Percentiles rank a stretch among this genome's conserved stretches.
phyloP scores from a whole-genome alignment of 2,329 filamentous ascomycete genomes.

The Xylaria sp. region DNA sequence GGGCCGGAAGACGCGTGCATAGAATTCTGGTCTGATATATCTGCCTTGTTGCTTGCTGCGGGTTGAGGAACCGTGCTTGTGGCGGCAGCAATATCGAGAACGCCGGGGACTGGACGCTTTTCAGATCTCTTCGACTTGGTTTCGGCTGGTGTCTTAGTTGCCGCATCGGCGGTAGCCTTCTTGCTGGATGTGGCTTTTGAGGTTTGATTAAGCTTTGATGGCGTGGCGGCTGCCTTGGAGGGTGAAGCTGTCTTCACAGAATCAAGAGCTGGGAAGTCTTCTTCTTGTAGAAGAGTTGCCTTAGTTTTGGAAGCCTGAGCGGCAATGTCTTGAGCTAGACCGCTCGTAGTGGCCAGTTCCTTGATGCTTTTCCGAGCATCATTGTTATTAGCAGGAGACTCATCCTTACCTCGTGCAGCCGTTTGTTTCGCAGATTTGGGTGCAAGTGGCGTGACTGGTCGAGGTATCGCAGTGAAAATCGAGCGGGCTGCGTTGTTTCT shows the following conservation, averaged over 20 bases:
- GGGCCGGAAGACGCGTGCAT: slow-evolving; percentile 29
- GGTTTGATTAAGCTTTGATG: slow-evolving; percentile 40
- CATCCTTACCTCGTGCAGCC: slow-evolving; percentile 30
- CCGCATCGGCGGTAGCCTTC: slow-evolving; percentile 35
- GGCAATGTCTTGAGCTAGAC: slow-evolving; percentile 54
- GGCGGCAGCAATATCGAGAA: slow-evolving; percentile 57
- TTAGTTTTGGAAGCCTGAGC: slow-evolving; percentile 48
- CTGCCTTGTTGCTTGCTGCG: slow-evolving; percentile 38
- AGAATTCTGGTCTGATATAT: slow-evolving; percentile 29
- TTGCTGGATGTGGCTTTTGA: slow-evolving; percentile 40
- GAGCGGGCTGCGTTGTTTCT: slow-evolving; percentile 16
- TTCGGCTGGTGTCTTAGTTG: slow-evolving; percentile 31
- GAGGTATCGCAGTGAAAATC: slow-evolving; percentile 36
- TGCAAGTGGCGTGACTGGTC: slow-evolving; percentile 43
- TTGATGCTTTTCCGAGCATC: slow-evolving; percentile 53
- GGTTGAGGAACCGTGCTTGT: slow-evolving; percentile 32
- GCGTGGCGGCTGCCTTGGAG: slow-evolving; percentile 41
- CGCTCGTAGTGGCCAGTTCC: slow-evolving; percentile 51
- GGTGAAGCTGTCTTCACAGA: slow-evolving; percentile 49
- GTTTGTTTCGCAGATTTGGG: slow-evolving; percentile 39
- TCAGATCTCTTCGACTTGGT: slow-evolving; percentile 33
- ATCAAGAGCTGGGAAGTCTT: slow-evolving; percentile 67
- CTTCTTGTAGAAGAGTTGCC: slow-evolving; percentile 56
- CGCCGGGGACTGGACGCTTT: slow-evolving; percentile 48
- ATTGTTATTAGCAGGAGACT: slow-evolving; percentile 21